Conservation (phyloP, 257 asterid genomes). For the Fraxinus pennsylvanica region DNA sequence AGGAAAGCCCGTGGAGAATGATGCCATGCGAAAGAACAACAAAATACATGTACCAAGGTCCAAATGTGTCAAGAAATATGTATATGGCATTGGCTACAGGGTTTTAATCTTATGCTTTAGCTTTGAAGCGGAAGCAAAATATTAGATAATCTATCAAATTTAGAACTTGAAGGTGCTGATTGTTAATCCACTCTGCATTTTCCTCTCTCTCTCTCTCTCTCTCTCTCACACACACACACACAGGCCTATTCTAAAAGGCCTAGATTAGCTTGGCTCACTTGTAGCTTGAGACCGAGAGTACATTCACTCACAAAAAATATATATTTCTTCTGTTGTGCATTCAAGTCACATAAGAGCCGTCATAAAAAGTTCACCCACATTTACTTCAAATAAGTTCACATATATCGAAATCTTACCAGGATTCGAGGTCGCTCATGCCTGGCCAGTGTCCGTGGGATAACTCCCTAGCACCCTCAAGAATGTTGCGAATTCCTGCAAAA, state of each 20-base stretch:
- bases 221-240: background rate
- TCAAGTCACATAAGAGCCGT: background rate
- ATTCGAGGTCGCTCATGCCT: conserved; percentile 41
- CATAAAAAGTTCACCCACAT: background rate
- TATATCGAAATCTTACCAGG: conserved; percentile 34
- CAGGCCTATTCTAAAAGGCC: background rate
- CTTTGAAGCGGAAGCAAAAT: no score
- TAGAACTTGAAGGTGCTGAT: background rate
- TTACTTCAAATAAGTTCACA: background rate
- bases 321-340: background rate
- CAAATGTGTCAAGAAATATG: no score
- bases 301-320: background rate
- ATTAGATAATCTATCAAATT: no score
- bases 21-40: background rate
- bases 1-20: no score
- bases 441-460: conserved; percentile 85
- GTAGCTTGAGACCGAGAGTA: background rate
- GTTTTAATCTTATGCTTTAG: no score
- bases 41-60: no score
- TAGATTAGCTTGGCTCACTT: background rate
- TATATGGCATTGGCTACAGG: no score
- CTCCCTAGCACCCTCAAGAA: conserved; percentile 95
- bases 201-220: no score
- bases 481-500: conserved; percentile 87
- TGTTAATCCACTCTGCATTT: no score